Evolutionary conservation across 179 eudicot genomes (phyloP).

Genomic region (Sideroxylon spinosum): DNA sequence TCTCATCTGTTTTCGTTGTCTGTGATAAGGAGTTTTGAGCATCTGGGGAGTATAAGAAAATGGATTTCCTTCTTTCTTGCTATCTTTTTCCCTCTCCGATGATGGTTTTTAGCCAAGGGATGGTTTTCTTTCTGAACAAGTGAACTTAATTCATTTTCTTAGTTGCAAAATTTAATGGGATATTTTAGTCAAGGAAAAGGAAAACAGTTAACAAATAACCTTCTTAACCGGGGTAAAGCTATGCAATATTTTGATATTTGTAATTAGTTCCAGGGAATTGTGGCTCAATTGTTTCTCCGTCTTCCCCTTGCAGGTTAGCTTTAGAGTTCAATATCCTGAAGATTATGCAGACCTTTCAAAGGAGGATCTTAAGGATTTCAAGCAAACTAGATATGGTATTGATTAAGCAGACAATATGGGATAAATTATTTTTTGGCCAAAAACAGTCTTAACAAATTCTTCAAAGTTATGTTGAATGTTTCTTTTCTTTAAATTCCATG

Average conservation of each 20-base stretch:
- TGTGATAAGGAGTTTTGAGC: not conserved
- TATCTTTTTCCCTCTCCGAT: not conserved
- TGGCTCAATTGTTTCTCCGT: constrained; percentile 11
- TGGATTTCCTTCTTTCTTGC: constrained; percentile 2
- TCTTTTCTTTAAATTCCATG: too few relatives aligned
- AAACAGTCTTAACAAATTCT: not conserved
- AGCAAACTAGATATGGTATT: constrained; percentile 95
- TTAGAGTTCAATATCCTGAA: constrained; percentile 85
- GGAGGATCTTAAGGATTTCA: constrained; percentile 93
- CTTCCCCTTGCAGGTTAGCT: constrained; percentile 62
- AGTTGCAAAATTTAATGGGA: not conserved
- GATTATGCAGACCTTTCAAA: constrained; percentile 80
- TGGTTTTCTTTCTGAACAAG: not conserved
- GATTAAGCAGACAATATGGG: not conserved
- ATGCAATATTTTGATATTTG: not conserved
- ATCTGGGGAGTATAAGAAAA: not conserved
- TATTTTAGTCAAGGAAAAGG: not conserved
- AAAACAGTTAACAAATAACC: not conserved
- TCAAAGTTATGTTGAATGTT: not conserved
- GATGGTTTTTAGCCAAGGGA: not conserved
- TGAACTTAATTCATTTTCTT: not conserved
- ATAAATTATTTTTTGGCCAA: not conserved
- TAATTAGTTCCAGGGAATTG: constrained; percentile 10
- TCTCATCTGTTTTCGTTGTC: not conserved
- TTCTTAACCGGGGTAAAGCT: not conserved